Evolutionary conservation across 331 rosid genomes (phyloP).

Genomic region (Spiraea crenata): DNA sequence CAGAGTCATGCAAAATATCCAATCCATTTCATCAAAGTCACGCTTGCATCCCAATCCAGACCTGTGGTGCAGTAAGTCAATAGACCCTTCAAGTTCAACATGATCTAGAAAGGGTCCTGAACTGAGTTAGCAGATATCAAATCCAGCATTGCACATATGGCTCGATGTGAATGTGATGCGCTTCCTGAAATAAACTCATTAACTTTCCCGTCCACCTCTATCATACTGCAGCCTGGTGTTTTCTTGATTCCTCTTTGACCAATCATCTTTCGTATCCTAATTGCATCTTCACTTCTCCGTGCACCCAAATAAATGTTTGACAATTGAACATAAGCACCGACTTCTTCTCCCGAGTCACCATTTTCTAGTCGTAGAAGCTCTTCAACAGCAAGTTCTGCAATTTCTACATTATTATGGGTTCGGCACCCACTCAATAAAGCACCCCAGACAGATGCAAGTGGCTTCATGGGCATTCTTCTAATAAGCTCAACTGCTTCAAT

Average conservation of each 20-base stretch:
- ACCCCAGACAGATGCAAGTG: conserved; percentile 53
- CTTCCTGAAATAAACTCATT: conserved; percentile 44
- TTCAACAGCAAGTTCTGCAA: conserved; percentile 43
- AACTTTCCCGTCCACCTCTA: conserved; percentile 44
- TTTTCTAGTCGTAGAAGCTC: conserved; percentile 31
- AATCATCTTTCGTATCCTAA: conserved; percentile 37
- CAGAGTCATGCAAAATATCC: background rate
- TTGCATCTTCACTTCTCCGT: conserved; percentile 35
- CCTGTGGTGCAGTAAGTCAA: background rate
- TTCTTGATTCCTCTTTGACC: conserved; percentile 38
- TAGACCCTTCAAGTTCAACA: conserved; percentile 2
- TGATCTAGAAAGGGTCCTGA: conserved; percentile 9
- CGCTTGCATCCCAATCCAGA: background rate
- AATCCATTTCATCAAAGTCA: background rate
- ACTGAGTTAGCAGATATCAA: conserved; percentile 20
- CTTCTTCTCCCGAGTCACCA: conserved; percentile 31
- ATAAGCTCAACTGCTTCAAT: conserved; percentile 36
- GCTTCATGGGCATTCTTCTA: conserved; percentile 44
- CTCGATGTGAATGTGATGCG: conserved; percentile 19
- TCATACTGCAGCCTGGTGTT: conserved; percentile 41
- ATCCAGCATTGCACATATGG: conserved; percentile 27
- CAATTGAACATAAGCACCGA: conserved; percentile 41
- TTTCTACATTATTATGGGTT: conserved; percentile 29
- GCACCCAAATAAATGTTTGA: conserved; percentile 45
- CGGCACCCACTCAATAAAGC: conserved; percentile 42